A percentile compares a stretch with the other conserved stretches of the same genome.
These are phyloP conservation scores for Ogataea polymorpha DNA, from an alignment of 805 yeast genomes.

Conservation along the genomic window DNA sequence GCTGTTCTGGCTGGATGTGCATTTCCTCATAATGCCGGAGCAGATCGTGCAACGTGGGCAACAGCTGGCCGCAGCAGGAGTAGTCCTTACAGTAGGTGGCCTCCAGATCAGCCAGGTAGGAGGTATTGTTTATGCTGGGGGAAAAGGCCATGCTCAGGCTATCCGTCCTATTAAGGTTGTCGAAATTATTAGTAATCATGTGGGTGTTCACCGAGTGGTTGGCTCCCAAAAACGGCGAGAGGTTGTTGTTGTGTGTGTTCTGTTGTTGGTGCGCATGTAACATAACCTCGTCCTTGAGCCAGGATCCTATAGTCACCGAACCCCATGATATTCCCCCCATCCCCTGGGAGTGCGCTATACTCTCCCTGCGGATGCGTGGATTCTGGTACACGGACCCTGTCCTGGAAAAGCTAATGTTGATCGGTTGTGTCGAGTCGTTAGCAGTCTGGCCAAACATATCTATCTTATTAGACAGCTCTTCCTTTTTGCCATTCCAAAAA, in stretches of 20 bases:
- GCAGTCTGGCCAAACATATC: conserved; percentile 29
- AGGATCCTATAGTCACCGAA: conserved; percentile 87
- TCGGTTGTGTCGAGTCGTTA: conserved; percentile 35
- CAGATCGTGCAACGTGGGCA: conserved; percentile 92
- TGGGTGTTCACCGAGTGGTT: conserved; percentile 10
- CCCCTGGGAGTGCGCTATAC: conserved; percentile 94
- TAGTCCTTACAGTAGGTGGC: conserved; percentile 97
- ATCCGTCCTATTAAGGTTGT: conserved; percentile 29
- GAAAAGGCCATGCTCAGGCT: conserved; percentile 41
- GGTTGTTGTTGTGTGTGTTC: conserved; percentile 15
- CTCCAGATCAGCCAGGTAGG: conserved; percentile 88
- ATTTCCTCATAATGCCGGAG: conserved; percentile 95
- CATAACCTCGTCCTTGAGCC: conserved; percentile 93
- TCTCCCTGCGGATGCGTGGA: conserved; percentile 74
- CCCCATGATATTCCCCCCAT: conserved; percentile 99
- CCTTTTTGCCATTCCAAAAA: conserved; percentile 9
- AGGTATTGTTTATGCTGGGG: conserved; percentile 66
- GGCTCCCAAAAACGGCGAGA: conserved; percentile 24
- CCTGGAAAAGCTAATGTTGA: conserved; percentile 37
- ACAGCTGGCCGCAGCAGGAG: conserved; percentile 88
- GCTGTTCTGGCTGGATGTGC: conserved; percentile 66
- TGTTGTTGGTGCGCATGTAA: conserved; percentile 35
- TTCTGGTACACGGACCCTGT: conserved; percentile 37
- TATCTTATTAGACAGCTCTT: conserved; percentile 6
- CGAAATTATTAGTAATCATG: conserved; percentile 10